Conservation (phyloP, 495 filamentous ascomycete species). For the Aspergillus incahuasiensis region DNA sequence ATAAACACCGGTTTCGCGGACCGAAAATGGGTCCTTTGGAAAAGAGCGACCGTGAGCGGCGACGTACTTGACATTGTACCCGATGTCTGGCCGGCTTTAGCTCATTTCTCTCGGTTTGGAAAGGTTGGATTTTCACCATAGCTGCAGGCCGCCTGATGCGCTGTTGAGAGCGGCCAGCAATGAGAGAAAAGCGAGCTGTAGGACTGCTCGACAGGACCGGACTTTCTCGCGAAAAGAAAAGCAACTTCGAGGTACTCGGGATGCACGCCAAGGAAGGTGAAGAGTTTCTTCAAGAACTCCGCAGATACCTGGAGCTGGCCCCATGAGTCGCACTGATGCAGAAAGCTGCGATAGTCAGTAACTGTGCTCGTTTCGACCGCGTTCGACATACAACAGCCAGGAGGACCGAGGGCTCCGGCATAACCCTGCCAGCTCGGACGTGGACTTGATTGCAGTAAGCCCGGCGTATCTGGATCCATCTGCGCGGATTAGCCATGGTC, state of each 20-base stretch:
- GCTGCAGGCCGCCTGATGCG: background rate
- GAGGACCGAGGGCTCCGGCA: background rate
- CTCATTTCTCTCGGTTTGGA: background rate
- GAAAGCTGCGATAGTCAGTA: background rate
- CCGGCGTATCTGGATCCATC: background rate
- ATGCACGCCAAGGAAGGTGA: background rate
- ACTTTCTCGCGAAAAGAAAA: background rate
- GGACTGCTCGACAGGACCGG: background rate
- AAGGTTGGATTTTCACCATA: background rate
- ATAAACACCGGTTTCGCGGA: background rate
- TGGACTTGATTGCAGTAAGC: background rate
- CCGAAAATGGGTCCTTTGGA: background rate
- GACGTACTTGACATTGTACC: background rate
- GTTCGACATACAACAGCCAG: background rate
- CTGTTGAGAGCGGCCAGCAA: background rate
- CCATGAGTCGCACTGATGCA: background rate
- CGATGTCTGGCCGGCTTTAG: background rate
- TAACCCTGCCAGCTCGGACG: background rate
- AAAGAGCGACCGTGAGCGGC: background rate
- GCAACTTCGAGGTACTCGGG: background rate
- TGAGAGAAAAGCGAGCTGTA: background rate
- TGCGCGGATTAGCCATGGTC: background rate
- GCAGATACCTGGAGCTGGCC: background rate
- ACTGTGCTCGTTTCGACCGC: background rate
- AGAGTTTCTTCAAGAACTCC: background rate